A percentile compares a stretch with the other conserved stretches of the same genome.
phyloP scores from a whole-genome alignment of 768 basidiomycete genomes.

The Serendipita sp. region DNA sequence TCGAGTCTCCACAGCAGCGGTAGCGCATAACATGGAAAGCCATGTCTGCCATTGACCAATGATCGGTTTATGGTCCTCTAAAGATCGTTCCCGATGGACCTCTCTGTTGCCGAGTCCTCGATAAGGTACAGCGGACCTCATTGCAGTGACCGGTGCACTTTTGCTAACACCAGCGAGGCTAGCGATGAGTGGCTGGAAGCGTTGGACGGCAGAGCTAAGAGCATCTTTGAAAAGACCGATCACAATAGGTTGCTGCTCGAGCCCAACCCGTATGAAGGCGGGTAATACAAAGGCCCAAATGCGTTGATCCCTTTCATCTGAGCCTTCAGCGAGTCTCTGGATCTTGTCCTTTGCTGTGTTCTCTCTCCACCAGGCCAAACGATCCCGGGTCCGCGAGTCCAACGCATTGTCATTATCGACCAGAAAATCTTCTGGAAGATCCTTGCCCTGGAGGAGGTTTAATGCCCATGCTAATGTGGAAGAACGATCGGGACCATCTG shows the following conservation, averaged over 20 bases:
- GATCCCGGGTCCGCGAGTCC: not conserved
- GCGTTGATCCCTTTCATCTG: conserved; percentile 43
- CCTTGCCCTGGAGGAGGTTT: not conserved
- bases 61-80: conserved; percentile 37
- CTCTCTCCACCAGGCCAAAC: conserved; percentile 32
- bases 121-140: conserved; percentile 19
- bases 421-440: not conserved
- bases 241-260: conserved; percentile 30
- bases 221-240: conserved; percentile 42
- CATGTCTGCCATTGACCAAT: conserved; percentile 72
- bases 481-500: conserved; percentile 18
- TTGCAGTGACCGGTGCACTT: conserved; percentile 30
- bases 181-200: conserved; percentile 56
- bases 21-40: conserved; percentile 76
- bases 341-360: conserved; percentile 38
- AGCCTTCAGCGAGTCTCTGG: conserved; percentile 56
- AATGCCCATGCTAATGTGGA: not conserved
- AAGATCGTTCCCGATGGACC: conserved; percentile 32
- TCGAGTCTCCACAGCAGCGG: conserved; percentile 41
- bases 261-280: conserved; percentile 38
- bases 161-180: conserved; percentile 53
- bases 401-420: conserved; percentile 4
- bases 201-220: conserved; percentile 47
- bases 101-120: not conserved
- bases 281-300: conserved; percentile 66